A percentile compares a stretch with the other conserved stretches of the same genome.
Evolutionary conservation across 768 basidiomycete species (phyloP).

Genomic region (Lactifluus echinatus): DNA sequence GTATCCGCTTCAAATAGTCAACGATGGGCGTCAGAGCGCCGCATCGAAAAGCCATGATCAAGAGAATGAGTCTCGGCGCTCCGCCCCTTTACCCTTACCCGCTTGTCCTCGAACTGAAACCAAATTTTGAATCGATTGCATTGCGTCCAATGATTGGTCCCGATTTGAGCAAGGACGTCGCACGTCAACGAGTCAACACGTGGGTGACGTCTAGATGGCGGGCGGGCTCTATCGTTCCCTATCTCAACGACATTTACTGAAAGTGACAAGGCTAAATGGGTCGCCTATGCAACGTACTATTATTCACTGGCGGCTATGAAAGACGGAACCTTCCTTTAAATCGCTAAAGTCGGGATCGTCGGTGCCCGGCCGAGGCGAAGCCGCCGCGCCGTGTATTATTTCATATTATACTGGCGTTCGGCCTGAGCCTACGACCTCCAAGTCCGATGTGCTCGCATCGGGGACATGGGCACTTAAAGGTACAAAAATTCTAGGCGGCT

Average conservation of each 20-base stretch:
- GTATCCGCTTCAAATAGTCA: conserved; percentile 1
- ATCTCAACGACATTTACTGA: conserved; percentile 5
- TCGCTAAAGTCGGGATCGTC: conserved; percentile 13
- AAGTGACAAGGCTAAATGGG: conserved; percentile 9
- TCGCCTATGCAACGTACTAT: conserved; percentile 13
- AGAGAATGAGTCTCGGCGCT: conserved; percentile 13
- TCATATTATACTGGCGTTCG: not conserved
- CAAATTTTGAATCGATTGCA: not conserved
- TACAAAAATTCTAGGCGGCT: not conserved
- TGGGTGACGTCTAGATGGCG: not conserved
- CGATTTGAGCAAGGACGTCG: not conserved
- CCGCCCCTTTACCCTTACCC: not conserved
- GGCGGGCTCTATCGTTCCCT: not conserved
- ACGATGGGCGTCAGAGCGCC: conserved; percentile 11
- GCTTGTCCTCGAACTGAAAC: not conserved
- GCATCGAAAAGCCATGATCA: conserved; percentile 13
- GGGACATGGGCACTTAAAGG: not conserved
- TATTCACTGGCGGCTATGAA: conserved; percentile 3
- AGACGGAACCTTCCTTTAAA: conserved; percentile 14
- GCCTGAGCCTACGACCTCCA: not conserved
- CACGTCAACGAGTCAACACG: conserved; percentile 3
- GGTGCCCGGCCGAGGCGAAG: conserved; percentile 4
- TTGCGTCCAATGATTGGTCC: not conserved
- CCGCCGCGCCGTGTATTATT: not conserved
- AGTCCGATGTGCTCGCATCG: conserved; percentile 2